A percentile compares a stretch with the other conserved stretches of the same genome.
Evolutionary conservation across 164 flowering plant genomes (phyloP).

Genomic region (Macadamia tetraphylla): DNA sequence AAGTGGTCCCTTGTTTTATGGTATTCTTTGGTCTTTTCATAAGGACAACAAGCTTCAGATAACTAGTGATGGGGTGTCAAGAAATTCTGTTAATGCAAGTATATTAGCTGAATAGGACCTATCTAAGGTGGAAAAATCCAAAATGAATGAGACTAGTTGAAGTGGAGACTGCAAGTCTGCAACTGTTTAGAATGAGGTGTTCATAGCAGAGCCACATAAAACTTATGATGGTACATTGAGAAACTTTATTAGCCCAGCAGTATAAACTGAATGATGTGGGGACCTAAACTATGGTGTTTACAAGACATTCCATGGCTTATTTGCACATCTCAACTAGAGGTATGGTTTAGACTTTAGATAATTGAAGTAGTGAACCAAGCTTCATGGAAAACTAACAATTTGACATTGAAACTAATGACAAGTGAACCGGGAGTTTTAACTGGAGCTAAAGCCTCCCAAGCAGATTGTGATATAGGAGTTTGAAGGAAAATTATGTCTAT

Average conservation of each 20-base stretch:
- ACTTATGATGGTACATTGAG: too few relatives aligned
- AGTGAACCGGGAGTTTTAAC: too few relatives aligned
- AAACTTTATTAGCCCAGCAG: too few relatives aligned
- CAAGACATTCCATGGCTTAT: background rate
- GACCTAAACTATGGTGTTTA: background rate
- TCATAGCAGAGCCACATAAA: too few relatives aligned
- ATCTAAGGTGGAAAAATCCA: background rate
- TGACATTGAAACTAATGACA: too few relatives aligned
- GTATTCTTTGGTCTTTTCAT: background rate
- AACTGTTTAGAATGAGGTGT: too few relatives aligned
- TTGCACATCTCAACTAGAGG: background rate
- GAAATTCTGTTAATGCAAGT: background rate
- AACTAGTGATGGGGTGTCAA: background rate
- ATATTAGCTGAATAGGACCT: background rate
- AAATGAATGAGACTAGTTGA: too few relatives aligned
- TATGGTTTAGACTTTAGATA: background rate
- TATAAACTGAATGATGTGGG: background rate
- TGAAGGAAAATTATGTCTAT: too few relatives aligned
- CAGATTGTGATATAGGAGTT: too few relatives aligned
- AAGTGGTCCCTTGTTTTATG: conserved; percentile 19
- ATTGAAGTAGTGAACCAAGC: background rate
- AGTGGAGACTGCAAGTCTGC: too few relatives aligned
- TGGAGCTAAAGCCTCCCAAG: too few relatives aligned
- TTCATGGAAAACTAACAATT: background rate
- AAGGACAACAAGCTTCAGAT: background rate